Percentiles rank a stretch among this genome's conserved stretches.
Conservation (phyloP, 306 rosid genomes). For the Prunus dulcis region DNA sequence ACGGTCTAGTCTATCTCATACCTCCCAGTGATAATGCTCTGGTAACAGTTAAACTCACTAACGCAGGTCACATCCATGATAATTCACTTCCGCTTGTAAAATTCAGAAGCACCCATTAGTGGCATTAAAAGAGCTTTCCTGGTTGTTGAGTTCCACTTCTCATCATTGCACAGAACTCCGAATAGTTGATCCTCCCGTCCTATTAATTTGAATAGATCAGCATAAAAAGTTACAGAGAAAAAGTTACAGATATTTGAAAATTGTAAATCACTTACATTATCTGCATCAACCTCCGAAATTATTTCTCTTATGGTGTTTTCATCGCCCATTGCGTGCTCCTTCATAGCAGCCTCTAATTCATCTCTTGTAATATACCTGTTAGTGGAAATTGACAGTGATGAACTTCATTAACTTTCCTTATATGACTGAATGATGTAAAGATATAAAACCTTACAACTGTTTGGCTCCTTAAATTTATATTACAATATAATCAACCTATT, state of each 20-base stretch:
- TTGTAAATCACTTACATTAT: constrained; percentile 62
- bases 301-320: constrained; percentile 79
- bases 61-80: constrained; percentile 17
- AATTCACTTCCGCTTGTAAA: constrained; percentile 22
- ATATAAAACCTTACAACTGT: constrained; percentile 6
- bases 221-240: neutral
- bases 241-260: constrained; percentile 5
- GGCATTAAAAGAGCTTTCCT: constrained; percentile 33
- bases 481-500: neutral
- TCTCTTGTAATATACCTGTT: constrained; percentile 76
- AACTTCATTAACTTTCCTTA: neutral
- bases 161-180: constrained; percentile 92
- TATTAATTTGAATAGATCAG: constrained; percentile 36
- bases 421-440: neutral
- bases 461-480: neutral
- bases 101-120: neutral
- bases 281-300: constrained; percentile 90
- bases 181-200: constrained; percentile 92
- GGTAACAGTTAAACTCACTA: constrained; percentile 13
- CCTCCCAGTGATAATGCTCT: constrained; percentile 13
- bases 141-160: constrained; percentile 79
- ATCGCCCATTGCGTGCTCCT: constrained; percentile 80
- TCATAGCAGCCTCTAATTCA: constrained; percentile 88
- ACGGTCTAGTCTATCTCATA: constrained; percentile 6
- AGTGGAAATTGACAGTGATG: constrained; percentile 21